phyloP scores from a whole-genome alignment of 495 filamentous ascomycete species.

The Aspergillus kassunensis region DNA sequence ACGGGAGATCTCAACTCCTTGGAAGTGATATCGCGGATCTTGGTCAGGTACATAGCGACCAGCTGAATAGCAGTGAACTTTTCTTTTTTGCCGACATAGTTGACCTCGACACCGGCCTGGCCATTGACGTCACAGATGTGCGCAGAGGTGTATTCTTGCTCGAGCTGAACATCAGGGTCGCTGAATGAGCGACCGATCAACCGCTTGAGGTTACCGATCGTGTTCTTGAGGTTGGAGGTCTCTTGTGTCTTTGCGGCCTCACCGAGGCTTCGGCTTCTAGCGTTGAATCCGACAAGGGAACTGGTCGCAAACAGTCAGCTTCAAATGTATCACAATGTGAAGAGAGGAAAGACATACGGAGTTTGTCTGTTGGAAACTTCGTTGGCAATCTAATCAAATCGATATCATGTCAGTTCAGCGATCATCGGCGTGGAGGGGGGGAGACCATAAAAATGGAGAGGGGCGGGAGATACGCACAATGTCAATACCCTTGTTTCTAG shows the following conservation, averaged over 20 bases:
- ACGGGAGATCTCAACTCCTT: constrained; percentile 89
- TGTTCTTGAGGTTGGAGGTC: constrained; percentile 99
- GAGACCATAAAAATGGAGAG: constrained; percentile 5
- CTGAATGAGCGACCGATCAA: constrained; percentile 78
- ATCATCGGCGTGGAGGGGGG: background rate
- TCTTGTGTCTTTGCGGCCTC: constrained; percentile 98
- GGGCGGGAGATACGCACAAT: constrained; percentile 69
- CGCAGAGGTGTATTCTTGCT: constrained; percentile 88
- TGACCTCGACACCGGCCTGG: constrained; percentile 91
- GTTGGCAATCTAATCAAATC: constrained; percentile 75
- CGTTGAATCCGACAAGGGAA: constrained; percentile 90
- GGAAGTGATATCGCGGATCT: constrained; percentile 83
- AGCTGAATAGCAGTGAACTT: constrained; percentile 88
- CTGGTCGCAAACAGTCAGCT: constrained; percentile 46
- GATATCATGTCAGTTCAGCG: constrained; percentile 19
- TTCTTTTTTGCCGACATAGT: constrained; percentile 91
- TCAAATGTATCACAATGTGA: background rate
- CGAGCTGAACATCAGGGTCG: constrained; percentile 88
- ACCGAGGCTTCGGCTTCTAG: constrained; percentile 87
- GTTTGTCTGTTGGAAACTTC: constrained; percentile 98
- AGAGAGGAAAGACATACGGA: constrained; percentile 55
- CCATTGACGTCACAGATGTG: constrained; percentile 84
- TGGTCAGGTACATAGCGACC: constrained; percentile 90
- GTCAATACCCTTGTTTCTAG: constrained; percentile 96
- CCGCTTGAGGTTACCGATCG: constrained; percentile 86